These are phyloP conservation scores for Boletus pseudopeckii DNA, from an alignment of 768 basidiomycete genomes.

Conservation along the genomic window DNA sequence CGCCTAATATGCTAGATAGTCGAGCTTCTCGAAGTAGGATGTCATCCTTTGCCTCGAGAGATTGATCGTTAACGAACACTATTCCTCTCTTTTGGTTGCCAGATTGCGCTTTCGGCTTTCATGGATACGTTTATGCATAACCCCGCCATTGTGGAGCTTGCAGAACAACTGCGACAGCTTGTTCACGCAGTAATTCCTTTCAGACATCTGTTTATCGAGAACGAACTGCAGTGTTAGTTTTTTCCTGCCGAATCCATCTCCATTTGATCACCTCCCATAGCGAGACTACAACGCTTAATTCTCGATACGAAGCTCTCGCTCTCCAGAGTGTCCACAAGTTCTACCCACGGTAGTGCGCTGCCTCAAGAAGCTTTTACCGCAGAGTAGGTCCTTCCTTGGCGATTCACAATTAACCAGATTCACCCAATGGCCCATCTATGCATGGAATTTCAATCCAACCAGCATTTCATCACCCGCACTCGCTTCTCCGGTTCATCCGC, in stretches of 20 bases:
- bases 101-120: slow-evolving; percentile 25
- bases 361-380: background rate
- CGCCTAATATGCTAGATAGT: slow-evolving; percentile 41
- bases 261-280: slow-evolving; percentile 7
- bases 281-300: slow-evolving; percentile 19
- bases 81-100: background rate
- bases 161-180: slow-evolving; percentile 15
- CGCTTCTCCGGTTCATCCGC: background rate
- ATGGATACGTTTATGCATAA: slow-evolving; percentile 6
- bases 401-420: slow-evolving; percentile 1
- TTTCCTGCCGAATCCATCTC: background rate
- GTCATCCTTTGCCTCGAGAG: background rate
- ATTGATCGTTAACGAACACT: background rate
- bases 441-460: background rate
- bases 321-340: background rate
- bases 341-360: background rate
- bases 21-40: slow-evolving; percentile 45
- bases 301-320: slow-evolving; percentile 3
- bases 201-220: slow-evolving; percentile 18
- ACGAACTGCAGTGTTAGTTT: slow-evolving; percentile 21
- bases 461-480: background rate
- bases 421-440: background rate
- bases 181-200: slow-evolving; percentile 22
- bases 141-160: background rate
- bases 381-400: slow-evolving; percentile 13